Percentiles rank a stretch among this genome's conserved stretches.
phyloP scores from a whole-genome alignment of 2,329 filamentous ascomycete genomes.

The Tolypocladium album region DNA sequence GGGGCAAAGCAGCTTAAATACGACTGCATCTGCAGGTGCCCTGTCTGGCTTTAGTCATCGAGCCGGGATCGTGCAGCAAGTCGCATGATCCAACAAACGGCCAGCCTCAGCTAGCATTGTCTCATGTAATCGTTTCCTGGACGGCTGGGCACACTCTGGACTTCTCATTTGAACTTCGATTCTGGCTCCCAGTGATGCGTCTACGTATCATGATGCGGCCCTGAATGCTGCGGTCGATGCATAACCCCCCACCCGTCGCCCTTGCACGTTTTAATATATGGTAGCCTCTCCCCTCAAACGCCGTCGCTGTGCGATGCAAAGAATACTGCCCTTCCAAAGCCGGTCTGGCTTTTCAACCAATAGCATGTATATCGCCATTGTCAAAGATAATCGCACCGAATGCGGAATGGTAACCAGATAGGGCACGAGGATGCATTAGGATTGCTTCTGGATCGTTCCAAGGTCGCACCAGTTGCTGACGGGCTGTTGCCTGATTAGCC shows the following conservation, averaged over 20 bases:
- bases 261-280: background rate
- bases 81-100: background rate
- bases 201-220: background rate
- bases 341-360: background rate
- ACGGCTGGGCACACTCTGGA: background rate
- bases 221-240: background rate
- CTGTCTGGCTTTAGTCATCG: background rate
- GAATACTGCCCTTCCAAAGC: constrained; percentile 6
- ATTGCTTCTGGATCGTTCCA: constrained; percentile 21
- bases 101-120: background rate
- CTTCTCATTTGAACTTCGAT: background rate
- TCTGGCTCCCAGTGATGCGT: background rate
- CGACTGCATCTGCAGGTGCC: background rate
- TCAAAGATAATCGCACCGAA: background rate
- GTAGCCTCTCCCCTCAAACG: constrained; percentile 11
- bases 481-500: constrained; percentile 31
- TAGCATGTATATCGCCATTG: background rate
- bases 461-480: constrained; percentile 59
- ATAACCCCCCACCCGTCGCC: background rate
- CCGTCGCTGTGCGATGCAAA: constrained; percentile 20
- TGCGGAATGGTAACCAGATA: background rate
- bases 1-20: background rate
- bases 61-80: background rate
- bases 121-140: background rate
- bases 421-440: background rate